Conservation (phyloP, 208 protist genomes). For the Leptomonas pyrrhocoris region DNA sequence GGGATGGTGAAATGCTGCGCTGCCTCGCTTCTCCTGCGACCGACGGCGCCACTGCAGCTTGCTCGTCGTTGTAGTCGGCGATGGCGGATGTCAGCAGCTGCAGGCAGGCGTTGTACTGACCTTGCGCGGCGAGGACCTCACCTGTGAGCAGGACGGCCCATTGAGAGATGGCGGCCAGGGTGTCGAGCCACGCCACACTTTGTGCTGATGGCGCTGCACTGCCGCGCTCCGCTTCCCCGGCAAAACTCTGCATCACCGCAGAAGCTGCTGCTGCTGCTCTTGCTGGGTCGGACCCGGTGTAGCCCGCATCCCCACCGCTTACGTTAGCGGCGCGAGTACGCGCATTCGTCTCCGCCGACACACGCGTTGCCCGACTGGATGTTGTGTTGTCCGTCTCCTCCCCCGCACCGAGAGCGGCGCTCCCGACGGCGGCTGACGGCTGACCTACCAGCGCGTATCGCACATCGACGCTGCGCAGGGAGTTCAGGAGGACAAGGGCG, state of each 20-base stretch:
- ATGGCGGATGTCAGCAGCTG: constrained; percentile 15
- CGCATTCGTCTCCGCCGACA: not conserved
- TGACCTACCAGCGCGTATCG: constrained; percentile 18
- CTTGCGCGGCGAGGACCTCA: constrained; percentile 28
- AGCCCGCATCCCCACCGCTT: not conserved
- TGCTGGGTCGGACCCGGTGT: not conserved
- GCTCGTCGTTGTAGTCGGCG: constrained; percentile 20
- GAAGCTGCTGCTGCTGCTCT: not conserved
- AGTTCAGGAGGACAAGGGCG: constrained; percentile 54
- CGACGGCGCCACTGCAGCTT: not conserved
- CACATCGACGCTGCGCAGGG: constrained; percentile 32
- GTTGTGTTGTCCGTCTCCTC: not conserved
- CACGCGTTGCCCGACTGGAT: not conserved
- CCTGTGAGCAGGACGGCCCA: constrained; percentile 19
- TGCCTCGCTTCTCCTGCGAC: not conserved
- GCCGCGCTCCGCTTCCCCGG: not conserved
- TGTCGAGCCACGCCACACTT: constrained; percentile 11
- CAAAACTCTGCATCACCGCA: not conserved
- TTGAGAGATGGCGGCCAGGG: constrained; percentile 27
- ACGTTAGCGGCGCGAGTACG: not conserved
- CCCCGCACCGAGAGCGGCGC: not conserved
- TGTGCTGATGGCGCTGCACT: not conserved
- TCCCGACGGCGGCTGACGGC: not conserved
- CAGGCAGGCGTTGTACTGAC: constrained; percentile 28
- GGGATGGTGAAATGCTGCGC: not conserved